Base-by-base conservation (phyloP, 345 rosid genomes). In the Schrenkiella parvula region DNA sequence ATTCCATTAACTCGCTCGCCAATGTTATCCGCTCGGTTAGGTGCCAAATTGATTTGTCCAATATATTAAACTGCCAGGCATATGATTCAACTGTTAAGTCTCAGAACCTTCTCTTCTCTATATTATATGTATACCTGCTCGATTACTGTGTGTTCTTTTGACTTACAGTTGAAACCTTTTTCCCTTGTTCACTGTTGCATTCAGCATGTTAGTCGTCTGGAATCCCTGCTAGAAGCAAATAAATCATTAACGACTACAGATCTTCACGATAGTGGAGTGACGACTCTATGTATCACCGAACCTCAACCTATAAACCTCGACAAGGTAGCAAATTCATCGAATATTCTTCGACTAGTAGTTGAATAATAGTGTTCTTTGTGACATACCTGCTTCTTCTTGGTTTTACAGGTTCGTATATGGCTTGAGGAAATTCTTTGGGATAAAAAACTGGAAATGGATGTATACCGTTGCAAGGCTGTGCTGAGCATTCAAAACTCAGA, bases 361-460 rank as follows among this genome's bases (percentile, higher is more conserved):
- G 32, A 60, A 2, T 17, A 50, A 3, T 32, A 57, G 35, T 70
- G 23, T 48, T 70, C 13, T 53, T 55, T 4, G 12, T 71, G 44
- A 32, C 6, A 37, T 19, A 21, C 68, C 56, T 53, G 22, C 58
- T 64, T 63, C 17, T 46, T 56, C 68, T 58, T 38, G 28, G 17
- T 32, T 52, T 52, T 22, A 52, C 34, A 93, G 98, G 84, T 89
- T 67, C 88, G 84, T 18, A 70, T 78, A 62, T 93, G 97, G 98
- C 83, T 93, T 2, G 97, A 93, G 83, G 98, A 88, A 70, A 89
- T 93, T 73, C 83, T 91, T 60, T 89, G 98, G 98, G 96, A 93
- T 61, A 93, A 89, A 78, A 89, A 84, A 60, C 41, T 75, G 74
- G 89, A 59, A 26, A 84, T 89, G 91, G 96, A 91, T 81, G 82